Percentiles rank a stretch among this genome's conserved stretches.
These are phyloP conservation scores for Kwoniella sp. DNA, from an alignment of 768 basidiomycete genomes.

Conservation along the genomic window DNA sequence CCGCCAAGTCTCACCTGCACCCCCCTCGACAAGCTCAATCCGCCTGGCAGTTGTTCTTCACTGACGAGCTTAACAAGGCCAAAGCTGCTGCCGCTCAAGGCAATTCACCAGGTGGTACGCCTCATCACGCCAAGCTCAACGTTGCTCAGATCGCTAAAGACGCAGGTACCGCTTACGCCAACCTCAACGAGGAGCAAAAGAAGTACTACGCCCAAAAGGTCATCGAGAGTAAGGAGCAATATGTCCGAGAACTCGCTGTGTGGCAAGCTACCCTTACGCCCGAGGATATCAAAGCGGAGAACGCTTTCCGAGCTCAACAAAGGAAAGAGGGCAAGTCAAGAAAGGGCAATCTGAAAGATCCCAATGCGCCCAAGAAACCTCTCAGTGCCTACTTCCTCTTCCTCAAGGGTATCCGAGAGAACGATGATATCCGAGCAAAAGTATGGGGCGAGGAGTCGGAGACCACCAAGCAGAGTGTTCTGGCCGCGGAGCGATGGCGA, in stretches of 20 bases:
- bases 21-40: slow-evolving; percentile 91
- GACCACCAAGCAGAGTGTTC: slow-evolving; percentile 90
- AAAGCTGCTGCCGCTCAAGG: slow-evolving; percentile 46
- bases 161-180: slow-evolving; percentile 85
- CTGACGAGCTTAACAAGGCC: slow-evolving; percentile 82
- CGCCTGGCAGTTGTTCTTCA: slow-evolving; percentile 95
- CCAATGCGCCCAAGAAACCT: slow-evolving; percentile 94
- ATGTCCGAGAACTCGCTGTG: slow-evolving; percentile 75
- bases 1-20: slow-evolving; percentile 72
- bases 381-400: slow-evolving; percentile 94
- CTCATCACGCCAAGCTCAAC: slow-evolving; percentile 70
- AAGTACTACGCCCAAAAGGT: slow-evolving; percentile 82
- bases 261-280: slow-evolving; percentile 89
- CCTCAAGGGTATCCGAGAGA: slow-evolving; percentile 82
- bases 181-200: slow-evolving; percentile 74
- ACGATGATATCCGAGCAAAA: slow-evolving; percentile 70
- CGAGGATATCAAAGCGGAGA: slow-evolving; percentile 92
- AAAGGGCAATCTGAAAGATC: slow-evolving; percentile 93
- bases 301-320: slow-evolving; percentile 84
- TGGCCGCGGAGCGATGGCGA: slow-evolving; percentile 90
- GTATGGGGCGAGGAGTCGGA: slow-evolving; percentile 89
- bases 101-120: slow-evolving; percentile 47
- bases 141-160: slow-evolving; percentile 95
- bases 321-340: slow-evolving; percentile 89
- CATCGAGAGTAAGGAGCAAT: slow-evolving; percentile 77